Evolutionary conservation across 225 moss, liverwort and hornwort species (phyloP).

Genomic region (Neckera pumila): DNA sequence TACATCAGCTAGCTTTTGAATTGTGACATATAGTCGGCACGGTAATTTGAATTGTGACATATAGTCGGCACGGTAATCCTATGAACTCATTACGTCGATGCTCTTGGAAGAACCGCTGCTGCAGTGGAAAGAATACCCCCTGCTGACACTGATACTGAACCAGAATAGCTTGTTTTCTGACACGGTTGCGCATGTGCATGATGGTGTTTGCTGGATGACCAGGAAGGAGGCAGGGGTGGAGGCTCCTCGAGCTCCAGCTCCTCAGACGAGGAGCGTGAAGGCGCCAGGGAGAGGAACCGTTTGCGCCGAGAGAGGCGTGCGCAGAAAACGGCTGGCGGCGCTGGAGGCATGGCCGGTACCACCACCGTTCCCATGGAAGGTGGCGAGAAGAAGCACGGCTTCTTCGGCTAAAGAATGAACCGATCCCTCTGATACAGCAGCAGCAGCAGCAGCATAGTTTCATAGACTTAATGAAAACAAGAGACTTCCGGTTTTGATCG

Average conservation of each 20-base stretch:
- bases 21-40: not conserved
- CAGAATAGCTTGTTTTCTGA: not conserved
- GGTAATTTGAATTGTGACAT: not conserved
- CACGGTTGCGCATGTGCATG: not conserved
- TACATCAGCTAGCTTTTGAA: not conserved
- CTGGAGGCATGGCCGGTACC: not conserved
- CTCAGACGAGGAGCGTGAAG: slow-evolving; percentile 30
- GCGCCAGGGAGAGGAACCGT: slow-evolving; percentile 14
- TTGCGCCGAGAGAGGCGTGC: slow-evolving; percentile 16
- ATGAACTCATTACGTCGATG: not conserved
- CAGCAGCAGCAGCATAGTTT: not conserved
- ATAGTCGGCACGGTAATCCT: not conserved
- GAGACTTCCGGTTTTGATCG: not conserved
- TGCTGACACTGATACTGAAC: no score
- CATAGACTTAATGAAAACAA: not conserved
- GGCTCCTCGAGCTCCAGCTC: slow-evolving; percentile 15
- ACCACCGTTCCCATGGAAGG: not conserved
- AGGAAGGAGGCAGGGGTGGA: not conserved
- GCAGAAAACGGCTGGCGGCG: not conserved
- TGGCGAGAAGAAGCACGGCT: slow-evolving; percentile 26
- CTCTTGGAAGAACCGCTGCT: no score
- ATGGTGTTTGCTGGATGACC: not conserved
- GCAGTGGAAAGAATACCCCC: no score
- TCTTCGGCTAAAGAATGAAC: not conserved
- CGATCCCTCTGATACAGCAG: no score